Conservation (phyloP, 139 green algal species). For the Coccomyxa sp. region DNA sequence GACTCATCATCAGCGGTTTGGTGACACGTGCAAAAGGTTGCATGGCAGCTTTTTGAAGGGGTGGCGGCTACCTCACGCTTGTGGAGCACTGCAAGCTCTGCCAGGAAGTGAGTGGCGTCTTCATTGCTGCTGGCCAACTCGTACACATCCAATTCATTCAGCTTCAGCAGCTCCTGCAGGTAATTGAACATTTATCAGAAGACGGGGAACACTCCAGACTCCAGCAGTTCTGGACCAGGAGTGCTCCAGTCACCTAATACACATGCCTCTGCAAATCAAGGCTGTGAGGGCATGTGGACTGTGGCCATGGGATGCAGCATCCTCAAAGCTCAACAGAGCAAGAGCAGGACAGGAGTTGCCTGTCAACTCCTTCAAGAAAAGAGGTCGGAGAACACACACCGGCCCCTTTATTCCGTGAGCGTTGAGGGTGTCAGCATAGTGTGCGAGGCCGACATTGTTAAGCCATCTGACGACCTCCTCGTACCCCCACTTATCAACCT, state of each 20-base stretch:
- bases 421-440: constrained; percentile 8
- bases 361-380: too few species aligned
- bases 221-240: too few species aligned
- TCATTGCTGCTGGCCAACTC: constrained; percentile 13
- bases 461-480: constrained; percentile 19
- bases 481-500: constrained; percentile 11
- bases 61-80: neutral
- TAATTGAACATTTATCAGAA: neutral
- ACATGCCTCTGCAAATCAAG: neutral
- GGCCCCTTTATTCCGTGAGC: too few species aligned
- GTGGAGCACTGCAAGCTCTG: constrained; percentile 3
- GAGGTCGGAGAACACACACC: too few species aligned
- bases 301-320: too few species aligned
- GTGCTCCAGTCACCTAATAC: neutral
- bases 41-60: neutral
- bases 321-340: too few species aligned
- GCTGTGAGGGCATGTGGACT: neutral
- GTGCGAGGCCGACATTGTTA: neutral
- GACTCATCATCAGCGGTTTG: too few species aligned
- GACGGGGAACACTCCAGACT: too few species aligned
- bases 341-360: too few species aligned
- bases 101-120: constrained; percentile 16
- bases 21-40: neutral
- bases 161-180: constrained; percentile 24
- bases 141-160: constrained; percentile 19